Conservation (phyloP, 306 rosid species). For the barrel medic (Medicago truncatula) region DNA sequence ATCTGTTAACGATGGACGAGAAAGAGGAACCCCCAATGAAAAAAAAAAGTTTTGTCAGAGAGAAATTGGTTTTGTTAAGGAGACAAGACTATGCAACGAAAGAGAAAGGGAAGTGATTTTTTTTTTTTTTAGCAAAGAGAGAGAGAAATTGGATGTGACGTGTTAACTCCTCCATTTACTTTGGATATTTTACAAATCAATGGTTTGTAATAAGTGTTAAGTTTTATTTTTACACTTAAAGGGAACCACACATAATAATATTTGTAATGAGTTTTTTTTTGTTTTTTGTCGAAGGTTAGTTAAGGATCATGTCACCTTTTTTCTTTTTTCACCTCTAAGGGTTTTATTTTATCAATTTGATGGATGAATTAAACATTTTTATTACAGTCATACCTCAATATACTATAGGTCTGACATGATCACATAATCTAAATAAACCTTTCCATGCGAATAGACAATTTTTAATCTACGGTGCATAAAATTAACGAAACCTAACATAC, state of each 20-base stretch:
- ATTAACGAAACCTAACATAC: too few species aligned
- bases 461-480: too few species aligned
- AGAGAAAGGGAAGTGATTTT: background rate
- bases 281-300: background rate
- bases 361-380: too few species aligned
- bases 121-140: conserved; percentile 5
- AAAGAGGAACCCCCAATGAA: background rate
- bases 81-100: conserved; percentile 7
- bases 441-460: too few species aligned
- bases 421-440: too few species aligned
- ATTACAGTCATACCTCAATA: background rate
- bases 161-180: conserved; percentile 5
- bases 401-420: too few species aligned
- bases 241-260: too few species aligned
- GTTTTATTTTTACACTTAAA: background rate
- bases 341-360: background rate
- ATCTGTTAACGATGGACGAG: background rate
- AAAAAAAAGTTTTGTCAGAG: too few species aligned
- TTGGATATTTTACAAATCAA: conserved; percentile 27
- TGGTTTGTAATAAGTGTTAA: conserved; percentile 26
- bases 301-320: too few species aligned
- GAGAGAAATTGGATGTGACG: conserved; percentile 32
- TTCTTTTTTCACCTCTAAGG: background rate
- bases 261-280: too few species aligned
- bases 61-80: conserved; percentile 11